A percentile compares a stretch with the other conserved stretches of the same genome.
phyloP scores from a whole-genome alignment of 371 early-diverging fungal genomes.

The Haplosporangium sp. region DNA sequence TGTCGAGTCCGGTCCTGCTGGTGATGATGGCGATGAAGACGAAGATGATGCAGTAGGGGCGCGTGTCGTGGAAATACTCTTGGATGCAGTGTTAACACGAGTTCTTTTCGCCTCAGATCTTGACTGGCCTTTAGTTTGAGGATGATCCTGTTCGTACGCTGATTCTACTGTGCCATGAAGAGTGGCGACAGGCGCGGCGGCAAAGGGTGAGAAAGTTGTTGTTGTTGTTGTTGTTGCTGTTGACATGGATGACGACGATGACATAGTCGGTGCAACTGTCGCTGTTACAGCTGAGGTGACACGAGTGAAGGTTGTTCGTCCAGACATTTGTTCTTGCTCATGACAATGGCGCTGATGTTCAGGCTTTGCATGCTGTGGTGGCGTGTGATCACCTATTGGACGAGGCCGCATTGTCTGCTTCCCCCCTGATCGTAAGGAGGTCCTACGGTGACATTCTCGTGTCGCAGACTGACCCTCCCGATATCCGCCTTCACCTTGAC shows the following conservation, averaged over 20 bases:
- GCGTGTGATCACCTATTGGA: conserved; percentile 7
- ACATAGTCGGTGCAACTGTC: conserved; percentile 14
- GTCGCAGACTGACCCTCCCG: not conserved
- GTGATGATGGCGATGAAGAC: too few species aligned
- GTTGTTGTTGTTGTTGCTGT: conserved; percentile 2
- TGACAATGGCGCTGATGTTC: conserved; percentile 2
- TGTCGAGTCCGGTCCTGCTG: too few species aligned
- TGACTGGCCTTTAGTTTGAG: too few species aligned
- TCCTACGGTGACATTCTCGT: not conserved
- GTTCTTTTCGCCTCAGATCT: too few species aligned
- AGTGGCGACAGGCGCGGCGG: not conserved
- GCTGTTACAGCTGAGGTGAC: conserved; percentile 28
- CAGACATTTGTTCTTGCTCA: not conserved
- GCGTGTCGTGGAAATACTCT: too few species aligned
- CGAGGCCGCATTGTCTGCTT: conserved; percentile 17
- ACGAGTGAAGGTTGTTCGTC: conserved; percentile 19
- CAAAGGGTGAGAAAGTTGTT: not conserved
- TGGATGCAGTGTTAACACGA: too few species aligned
- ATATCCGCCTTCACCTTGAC: too few species aligned
- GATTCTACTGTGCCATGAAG: not conserved
- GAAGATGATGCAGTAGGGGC: too few species aligned
- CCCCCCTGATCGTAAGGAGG: conserved; percentile 30
- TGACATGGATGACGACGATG: conserved; percentile 27
- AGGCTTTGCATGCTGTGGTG: not conserved
- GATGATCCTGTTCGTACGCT: not conserved